Evolutionary conservation across 192 early-diverging fungal genomes (phyloP), one percentile per base, ranked within the genome.

Genomic region (Irineochytrium annulatum): DNA sequence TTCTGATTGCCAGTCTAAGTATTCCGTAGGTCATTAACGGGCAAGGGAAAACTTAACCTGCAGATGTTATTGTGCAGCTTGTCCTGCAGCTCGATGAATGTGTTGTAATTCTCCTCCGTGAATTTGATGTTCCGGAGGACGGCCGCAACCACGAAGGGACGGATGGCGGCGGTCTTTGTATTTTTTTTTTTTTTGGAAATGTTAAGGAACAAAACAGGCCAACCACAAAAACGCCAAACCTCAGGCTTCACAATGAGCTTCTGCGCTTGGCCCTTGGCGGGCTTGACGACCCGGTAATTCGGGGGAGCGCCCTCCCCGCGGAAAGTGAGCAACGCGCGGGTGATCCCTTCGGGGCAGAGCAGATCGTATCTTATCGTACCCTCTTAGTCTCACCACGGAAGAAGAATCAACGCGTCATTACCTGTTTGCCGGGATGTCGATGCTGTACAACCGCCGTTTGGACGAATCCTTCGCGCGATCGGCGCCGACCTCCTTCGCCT

Each of bases 61-160:
- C 95, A 94, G 60, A 99, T 86, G 77, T 94, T 99, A 70, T 87
- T 86, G 79, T 99, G 95, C 45, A 99, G 86, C 82, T 97, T 99
- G 67, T 98, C 95, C 74, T 99, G 97, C 41, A 98, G 76, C 57
- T 97, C 94, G 61, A 99, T 99, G 76, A 99, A 98, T 63, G 86
- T 89, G 71, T 94, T 79, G 77, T 99, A 97, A 60, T 79, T 77
- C 56, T 82, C 83, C 51, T 88, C 72, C 22, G 83, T 90, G 67
- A 99, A 90, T 55, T 64, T 78, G 41, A 99, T 80, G 60, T 89
- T 81, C 60, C 97, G 86, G 57, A 99, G 78, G 59, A 99, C 77
- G 32, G 95, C 97, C 28, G 87, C 85, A 19, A 97, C 97, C 20
- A 92, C 82, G 57, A 76, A 86, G 20, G 92, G 93, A 51, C 97